A percentile compares a stretch with the other conserved stretches of the same genome.
Conservation (phyloP, 2,329 filamentous ascomycete species). For the Diplodia scrobiculata region DNA sequence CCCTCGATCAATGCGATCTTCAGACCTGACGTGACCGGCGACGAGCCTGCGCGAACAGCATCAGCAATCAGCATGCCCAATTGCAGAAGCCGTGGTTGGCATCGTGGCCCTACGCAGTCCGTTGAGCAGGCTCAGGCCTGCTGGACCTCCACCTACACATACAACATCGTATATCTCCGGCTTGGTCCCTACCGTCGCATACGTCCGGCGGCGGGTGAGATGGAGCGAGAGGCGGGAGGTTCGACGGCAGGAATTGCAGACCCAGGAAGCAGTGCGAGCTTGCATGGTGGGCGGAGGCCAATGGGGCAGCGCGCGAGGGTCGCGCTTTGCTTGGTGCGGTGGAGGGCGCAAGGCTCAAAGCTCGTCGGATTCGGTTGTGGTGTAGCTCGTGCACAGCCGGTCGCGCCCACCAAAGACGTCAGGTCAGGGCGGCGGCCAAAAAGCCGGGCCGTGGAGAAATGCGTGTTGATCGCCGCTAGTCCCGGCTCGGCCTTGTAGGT, state of each 20-base stretch:
- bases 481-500: neutral
- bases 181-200: conserved; percentile 37
- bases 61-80: conserved; percentile 30
- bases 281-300: conserved; percentile 17
- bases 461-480: neutral
- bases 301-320: neutral
- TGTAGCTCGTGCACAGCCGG: conserved; percentile 6
- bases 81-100: conserved; percentile 4
- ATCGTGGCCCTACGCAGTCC: conserved; percentile 42
- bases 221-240: conserved; percentile 4
- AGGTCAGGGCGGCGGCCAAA: conserved; percentile 2
- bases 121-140: conserved; percentile 69
- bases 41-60: conserved; percentile 62
- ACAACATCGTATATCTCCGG: conserved; percentile 90
- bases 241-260: conserved; percentile 27
- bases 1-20: conserved; percentile 87
- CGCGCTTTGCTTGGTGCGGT: neutral
- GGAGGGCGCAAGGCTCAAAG: neutral
- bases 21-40: conserved; percentile 71
- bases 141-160: conserved; percentile 85
- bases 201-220: conserved; percentile 18
- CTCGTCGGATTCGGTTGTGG: neutral
- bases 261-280: conserved; percentile 3
- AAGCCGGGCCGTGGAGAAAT: neutral
- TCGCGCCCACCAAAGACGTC: conserved; percentile 1